A percentile compares a stretch with the other conserved stretches of the same genome.
Evolutionary conservation across 2,329 filamentous ascomycete species (phyloP).

Genomic region (Arthrinium puccinioides): DNA sequence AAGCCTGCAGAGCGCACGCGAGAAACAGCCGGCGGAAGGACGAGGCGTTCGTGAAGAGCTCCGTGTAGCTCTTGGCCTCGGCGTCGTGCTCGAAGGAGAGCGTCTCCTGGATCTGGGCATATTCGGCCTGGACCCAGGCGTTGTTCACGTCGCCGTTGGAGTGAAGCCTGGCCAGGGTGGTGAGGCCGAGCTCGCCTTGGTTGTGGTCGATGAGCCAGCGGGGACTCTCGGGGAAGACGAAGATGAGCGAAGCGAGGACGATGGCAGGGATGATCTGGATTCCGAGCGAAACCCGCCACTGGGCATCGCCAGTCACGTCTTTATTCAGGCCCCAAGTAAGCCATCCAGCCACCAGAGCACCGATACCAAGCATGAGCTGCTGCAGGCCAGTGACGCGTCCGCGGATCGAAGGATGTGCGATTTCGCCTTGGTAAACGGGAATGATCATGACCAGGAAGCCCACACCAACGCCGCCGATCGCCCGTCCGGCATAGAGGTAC

Average conservation of each 20-base stretch:
- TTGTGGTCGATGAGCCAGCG: constrained; percentile 72
- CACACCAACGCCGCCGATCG: constrained; percentile 59
- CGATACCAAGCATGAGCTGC: constrained; percentile 78
- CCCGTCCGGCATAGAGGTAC: constrained; percentile 64
- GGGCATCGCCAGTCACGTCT: constrained; percentile 18
- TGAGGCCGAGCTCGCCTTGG: constrained; percentile 55
- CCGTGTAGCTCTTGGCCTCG: constrained; percentile 61
- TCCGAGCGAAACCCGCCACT: constrained; percentile 55
- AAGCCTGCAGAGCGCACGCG: constrained; percentile 61
- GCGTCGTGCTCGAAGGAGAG: constrained; percentile 61
- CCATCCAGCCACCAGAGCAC: constrained; percentile 66
- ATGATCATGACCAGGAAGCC: constrained; percentile 34
- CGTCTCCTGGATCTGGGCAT: constrained; percentile 55
- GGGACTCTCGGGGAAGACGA: constrained; percentile 57
- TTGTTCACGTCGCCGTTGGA: constrained; percentile 59
- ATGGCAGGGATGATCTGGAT: constrained; percentile 65
- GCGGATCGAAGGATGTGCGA: constrained; percentile 71
- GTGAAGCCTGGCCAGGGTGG: constrained; percentile 63
- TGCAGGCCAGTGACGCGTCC: constrained; percentile 69
- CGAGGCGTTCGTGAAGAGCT: constrained; percentile 58
- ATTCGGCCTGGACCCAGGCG: constrained; percentile 66
- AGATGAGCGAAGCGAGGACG: constrained; percentile 56
- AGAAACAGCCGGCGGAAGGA: constrained; percentile 67
- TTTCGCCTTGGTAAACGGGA: constrained; percentile 69
- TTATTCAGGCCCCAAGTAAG: constrained; percentile 53